Evolutionary conservation across 2,329 filamentous ascomycete genomes (phyloP).

Genomic region (Bipolaris sorokiniana): DNA sequence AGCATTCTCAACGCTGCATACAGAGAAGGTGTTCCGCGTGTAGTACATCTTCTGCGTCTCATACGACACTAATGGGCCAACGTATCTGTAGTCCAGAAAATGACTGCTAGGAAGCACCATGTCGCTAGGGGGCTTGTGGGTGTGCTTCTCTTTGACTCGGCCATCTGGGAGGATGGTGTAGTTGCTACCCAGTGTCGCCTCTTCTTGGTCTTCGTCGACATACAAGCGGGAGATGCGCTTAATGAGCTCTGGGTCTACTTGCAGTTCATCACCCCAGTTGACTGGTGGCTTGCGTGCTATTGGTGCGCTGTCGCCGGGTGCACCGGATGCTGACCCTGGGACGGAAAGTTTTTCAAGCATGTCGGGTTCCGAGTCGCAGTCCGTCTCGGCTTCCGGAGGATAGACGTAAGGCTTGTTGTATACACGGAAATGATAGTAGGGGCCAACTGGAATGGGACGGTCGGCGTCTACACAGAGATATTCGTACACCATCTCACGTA

Average conservation of each 20-base stretch:
- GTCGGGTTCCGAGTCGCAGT: neutral
- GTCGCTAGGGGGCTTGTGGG: conserved; percentile 22
- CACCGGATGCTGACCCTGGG: too few relatives aligned
- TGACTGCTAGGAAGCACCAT: conserved; percentile 28
- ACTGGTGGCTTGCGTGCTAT: neutral
- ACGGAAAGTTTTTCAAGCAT: too few relatives aligned
- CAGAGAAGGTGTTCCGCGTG: conserved; percentile 29
- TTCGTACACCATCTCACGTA: conserved; percentile 30
- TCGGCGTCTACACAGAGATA: conserved; percentile 31
- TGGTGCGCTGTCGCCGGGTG: neutral
- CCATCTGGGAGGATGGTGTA: conserved; percentile 22
- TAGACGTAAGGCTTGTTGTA: conserved; percentile 11
- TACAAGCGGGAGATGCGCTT: neutral
- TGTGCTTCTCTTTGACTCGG: conserved; percentile 26
- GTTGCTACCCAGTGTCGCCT: neutral
- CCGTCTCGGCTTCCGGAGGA: neutral
- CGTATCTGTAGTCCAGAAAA: conserved; percentile 28
- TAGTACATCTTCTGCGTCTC: conserved; percentile 31
- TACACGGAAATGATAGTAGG: conserved; percentile 31
- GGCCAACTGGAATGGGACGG: conserved; percentile 27
- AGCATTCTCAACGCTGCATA: conserved; percentile 27
- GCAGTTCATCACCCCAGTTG: neutral
- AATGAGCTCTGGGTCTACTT: neutral
- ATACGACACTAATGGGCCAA: conserved; percentile 16
- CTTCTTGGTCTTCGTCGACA: neutral